phyloP scores from a whole-genome alignment of 176 grass and related monocot genomes.

The Aegilops umbellulata region DNA sequence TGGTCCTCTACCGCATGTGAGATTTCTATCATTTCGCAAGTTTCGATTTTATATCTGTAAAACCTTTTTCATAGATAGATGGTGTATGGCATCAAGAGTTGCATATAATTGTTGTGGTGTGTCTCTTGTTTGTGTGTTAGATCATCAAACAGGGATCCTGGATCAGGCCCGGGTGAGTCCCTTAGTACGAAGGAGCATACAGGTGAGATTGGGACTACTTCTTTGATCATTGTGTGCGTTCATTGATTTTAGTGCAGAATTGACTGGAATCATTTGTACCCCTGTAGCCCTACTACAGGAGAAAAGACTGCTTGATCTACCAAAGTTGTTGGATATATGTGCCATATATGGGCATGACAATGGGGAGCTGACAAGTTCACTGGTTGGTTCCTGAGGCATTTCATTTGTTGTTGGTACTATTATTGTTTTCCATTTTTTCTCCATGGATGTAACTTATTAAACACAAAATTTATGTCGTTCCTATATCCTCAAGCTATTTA shows the following conservation, averaged over 20 bases:
- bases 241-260: conserved; percentile 31
- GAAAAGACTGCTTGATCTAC: conserved; percentile 87
- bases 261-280: conserved; percentile 15
- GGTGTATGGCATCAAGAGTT: not conserved
- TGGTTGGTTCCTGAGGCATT: conserved; percentile 56
- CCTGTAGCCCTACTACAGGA: conserved; percentile 84
- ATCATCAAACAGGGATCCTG: conserved; percentile 95
- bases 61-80: conserved; percentile 18
- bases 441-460: too few species aligned
- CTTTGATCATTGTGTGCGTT: conserved; percentile 10
- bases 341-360: conserved; percentile 94
- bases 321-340: conserved; percentile 95
- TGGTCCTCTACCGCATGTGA: conserved; percentile 96
- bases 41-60: not conserved
- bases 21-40: conserved; percentile 15
- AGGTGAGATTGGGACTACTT: conserved; percentile 37
- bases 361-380: conserved; percentile 61
- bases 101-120: conserved; percentile 3
- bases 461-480: not conserved
- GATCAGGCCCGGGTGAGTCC: conserved; percentile 53
- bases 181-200: conserved; percentile 89
- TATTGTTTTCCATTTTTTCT: not conserved
- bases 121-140: conserved; percentile 46
- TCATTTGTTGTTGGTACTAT: conserved; percentile 5
- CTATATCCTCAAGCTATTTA: not conserved